Conservation (phyloP, 1,284 basidiomycete genomes). For the Puccinia coronata region DNA sequence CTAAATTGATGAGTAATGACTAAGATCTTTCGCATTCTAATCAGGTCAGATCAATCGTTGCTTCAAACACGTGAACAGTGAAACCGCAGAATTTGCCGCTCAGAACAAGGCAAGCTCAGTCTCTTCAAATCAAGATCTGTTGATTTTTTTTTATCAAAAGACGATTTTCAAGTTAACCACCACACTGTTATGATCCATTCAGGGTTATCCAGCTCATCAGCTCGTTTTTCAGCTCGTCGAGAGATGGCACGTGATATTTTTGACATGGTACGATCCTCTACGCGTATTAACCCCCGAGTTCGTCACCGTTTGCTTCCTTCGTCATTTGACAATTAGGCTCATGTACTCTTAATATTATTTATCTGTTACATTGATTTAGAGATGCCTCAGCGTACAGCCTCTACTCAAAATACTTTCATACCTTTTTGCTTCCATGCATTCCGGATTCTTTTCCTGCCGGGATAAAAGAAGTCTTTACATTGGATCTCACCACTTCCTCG, state of each 20-base stretch:
- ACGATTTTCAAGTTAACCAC: not conserved
- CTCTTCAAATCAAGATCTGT: no score
- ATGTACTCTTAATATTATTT: not conserved
- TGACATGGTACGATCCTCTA: constrained; percentile 46
- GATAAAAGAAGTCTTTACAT: constrained; percentile 29
- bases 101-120: not conserved
- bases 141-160: not conserved
- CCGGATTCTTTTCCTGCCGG: constrained; percentile 27
- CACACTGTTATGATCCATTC: not conserved
- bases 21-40: not conserved
- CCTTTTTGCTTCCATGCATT: constrained; percentile 35
- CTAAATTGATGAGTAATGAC: not conserved
- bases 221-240: constrained; percentile 26
- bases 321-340: not conserved
- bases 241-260: constrained; percentile 43
- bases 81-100: constrained; percentile 15
- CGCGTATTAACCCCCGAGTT: constrained; percentile 34
- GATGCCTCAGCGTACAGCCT: constrained; percentile 17
- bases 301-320: not conserved
- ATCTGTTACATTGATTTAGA: not conserved
- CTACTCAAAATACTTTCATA: constrained; percentile 45
- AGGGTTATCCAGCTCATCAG: constrained; percentile 29
- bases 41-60: constrained; percentile 16
- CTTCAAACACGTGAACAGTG: constrained; percentile 29
- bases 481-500: constrained; percentile 54